Base-by-base conservation (phyloP, 257 asterid species). In the Fraxinus americana region DNA sequence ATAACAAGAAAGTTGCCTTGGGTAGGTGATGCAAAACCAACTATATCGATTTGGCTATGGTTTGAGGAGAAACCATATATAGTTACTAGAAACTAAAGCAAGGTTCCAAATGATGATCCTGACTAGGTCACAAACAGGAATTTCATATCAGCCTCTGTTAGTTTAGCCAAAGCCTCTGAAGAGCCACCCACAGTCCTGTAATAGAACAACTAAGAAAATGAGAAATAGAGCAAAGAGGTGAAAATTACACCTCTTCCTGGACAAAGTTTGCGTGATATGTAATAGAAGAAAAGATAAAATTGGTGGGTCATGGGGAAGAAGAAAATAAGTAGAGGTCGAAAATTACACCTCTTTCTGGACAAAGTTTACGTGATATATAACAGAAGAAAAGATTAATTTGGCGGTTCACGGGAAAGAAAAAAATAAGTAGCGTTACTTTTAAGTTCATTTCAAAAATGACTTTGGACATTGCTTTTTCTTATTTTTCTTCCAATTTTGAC, bases 111-210 rank as follows among this genome's bases (percentile, higher is more conserved):
- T 59, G 4, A 59, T n/a, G 78, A 14, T 30, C 43, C 82, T 36
- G 70, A 72, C 85, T 73, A 92, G 54, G 90, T 89, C 77, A 83
- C 89, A 78, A 94, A 94, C 70, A 94, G 90, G 83, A 91, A 95
- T 78, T 80, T 90, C 85, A 95, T 45, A 88, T 95, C 98, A 32
- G 91, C 97, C 85, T 90, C 99, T 0, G 97, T 89, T 13, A 95
- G 84, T 81, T 91, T 95, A 21, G 96, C 92, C 35, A 91, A 77
- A 54, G 97, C 98, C 82, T 93, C 97, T 0, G 96, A 78, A 75
- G 87, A 88, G 72, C 99, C 98, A 79, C 98, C 97, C 8, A 92
- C 93, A 75, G 98, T 94, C 88, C 98, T 94, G 88, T 77, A 82
- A 79, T 45, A 85, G 21, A 75, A 72, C 63, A 73, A 45, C 75